Percentiles rank a stretch among this genome's conserved stretches.
Evolutionary conservation across 176 grass and related monocot genomes (phyloP).

Genomic region (Avena atlantica): DNA sequence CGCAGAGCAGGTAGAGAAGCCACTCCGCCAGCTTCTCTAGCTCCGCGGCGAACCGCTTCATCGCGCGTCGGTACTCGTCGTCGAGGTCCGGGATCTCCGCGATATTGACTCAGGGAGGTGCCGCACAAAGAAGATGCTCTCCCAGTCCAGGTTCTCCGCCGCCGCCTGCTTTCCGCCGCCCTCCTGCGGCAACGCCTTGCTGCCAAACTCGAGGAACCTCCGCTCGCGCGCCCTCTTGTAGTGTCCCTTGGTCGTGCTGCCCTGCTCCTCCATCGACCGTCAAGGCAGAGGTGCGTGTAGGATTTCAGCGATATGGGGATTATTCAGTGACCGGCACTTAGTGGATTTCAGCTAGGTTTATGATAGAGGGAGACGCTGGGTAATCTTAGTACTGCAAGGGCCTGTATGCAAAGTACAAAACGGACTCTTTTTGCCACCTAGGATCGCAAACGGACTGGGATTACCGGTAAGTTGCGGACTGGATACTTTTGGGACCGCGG

Average conservation of each 20-base stretch:
- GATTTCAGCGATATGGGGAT: no score
- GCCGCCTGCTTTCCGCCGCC: conserved; percentile 53
- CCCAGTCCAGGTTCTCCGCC: conserved; percentile 72
- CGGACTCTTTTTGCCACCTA: no score
- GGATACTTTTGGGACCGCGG: no score
- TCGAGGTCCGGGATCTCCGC: conserved; percentile 61
- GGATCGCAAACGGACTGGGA: no score
- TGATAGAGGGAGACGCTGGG: no score
- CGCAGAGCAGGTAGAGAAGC: conserved; percentile 72
- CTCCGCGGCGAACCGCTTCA: conserved; percentile 79
- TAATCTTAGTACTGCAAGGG: no score
- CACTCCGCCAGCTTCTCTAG: not conserved
- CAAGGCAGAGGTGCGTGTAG: no score
- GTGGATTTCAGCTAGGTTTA: no score
- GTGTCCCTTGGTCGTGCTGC: conserved; percentile 80
- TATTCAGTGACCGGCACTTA: no score
- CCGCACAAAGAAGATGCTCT: conserved; percentile 73
- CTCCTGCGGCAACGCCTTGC: conserved; percentile 49
- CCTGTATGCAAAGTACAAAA: no score
- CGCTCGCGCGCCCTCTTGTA: conserved; percentile 68
- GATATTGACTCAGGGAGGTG: conserved; percentile 74
- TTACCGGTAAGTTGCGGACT: no score
- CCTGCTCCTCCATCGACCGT: conserved; percentile 73
- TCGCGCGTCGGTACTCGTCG: conserved; percentile 59
- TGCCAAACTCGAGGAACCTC: conserved; percentile 80